phyloP scores from a whole-genome alignment of 768 basidiomycete genomes.

The Lactifluus echinatus region DNA sequence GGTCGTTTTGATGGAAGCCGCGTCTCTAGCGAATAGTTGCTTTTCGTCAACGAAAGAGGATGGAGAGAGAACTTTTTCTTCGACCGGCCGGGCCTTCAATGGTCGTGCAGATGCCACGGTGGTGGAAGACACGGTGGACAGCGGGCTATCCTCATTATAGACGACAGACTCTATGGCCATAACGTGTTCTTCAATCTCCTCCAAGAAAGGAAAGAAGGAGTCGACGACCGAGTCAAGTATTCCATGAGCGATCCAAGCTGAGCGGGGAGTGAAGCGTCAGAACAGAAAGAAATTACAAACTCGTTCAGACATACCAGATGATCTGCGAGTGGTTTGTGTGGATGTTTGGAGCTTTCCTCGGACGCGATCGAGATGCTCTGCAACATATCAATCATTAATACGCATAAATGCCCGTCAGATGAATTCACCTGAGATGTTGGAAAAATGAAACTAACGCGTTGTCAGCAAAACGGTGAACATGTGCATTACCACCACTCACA shows the following conservation, averaged over 20 bases:
- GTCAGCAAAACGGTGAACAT: neutral
- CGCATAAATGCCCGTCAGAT: neutral
- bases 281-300: neutral
- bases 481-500: conserved; percentile 33
- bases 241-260: conserved; percentile 93
- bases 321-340: conserved; percentile 55
- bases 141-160: conserved; percentile 28
- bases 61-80: neutral
- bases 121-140: neutral
- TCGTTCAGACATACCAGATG: conserved; percentile 48
- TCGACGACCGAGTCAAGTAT: conserved; percentile 91
- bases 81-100: neutral
- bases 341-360: conserved; percentile 58
- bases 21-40: neutral
- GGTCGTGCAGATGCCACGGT: neutral
- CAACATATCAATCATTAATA: neutral
- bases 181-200: conserved; percentile 56
- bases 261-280: neutral
- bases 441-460: conserved; percentile 73
- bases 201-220: conserved; percentile 80
- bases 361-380: conserved; percentile 73
- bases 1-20: conserved; percentile 1
- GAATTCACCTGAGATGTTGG: conserved; percentile 60
- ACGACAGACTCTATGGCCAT: conserved; percentile 53
- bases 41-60: conserved; percentile 6